phyloP scores from a whole-genome alignment of 2,329 filamentous ascomycete species.

The Xylaria arbuscula region DNA sequence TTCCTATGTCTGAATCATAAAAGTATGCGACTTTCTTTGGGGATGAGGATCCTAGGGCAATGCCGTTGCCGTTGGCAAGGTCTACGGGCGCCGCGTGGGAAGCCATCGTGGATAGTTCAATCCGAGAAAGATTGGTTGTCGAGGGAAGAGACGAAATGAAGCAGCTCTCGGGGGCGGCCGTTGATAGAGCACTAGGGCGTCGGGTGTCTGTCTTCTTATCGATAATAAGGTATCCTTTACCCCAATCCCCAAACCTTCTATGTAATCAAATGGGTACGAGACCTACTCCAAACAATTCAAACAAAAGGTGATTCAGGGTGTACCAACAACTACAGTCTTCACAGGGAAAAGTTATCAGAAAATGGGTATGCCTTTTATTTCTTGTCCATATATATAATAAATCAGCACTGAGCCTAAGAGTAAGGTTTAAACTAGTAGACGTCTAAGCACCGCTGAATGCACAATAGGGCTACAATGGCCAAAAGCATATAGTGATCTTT shows the following conservation, averaged over 20 bases:
- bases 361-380: too few species aligned
- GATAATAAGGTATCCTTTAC: constrained; percentile 8
- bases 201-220: constrained; percentile 10
- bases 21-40: constrained; percentile 95
- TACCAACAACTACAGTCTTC: too few species aligned
- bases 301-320: too few species aligned
- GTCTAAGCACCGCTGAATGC: too few species aligned
- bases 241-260: background rate
- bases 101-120: constrained; percentile 56
- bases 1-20: constrained; percentile 97
- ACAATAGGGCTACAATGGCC: too few species aligned
- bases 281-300: too few species aligned
- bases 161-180: constrained; percentile 15
- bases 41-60: constrained; percentile 58
- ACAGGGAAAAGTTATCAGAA: too few species aligned
- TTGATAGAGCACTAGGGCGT: constrained; percentile 13
- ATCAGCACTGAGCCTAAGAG: too few species aligned
- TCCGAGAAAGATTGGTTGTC: constrained; percentile 11
- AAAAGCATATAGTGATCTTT: too few species aligned
- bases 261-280: too few species aligned
- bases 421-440: too few species aligned
- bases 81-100: constrained; percentile 59
- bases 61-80: constrained; percentile 65
- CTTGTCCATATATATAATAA: too few species aligned
- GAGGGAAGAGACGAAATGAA: constrained; percentile 31